A percentile compares a stretch with the other conserved stretches of the same genome.
These are phyloP conservation scores for Thoreauomyces humboldtii DNA, from an alignment of 192 early-diverging fungal species.

Conservation along the genomic window DNA sequence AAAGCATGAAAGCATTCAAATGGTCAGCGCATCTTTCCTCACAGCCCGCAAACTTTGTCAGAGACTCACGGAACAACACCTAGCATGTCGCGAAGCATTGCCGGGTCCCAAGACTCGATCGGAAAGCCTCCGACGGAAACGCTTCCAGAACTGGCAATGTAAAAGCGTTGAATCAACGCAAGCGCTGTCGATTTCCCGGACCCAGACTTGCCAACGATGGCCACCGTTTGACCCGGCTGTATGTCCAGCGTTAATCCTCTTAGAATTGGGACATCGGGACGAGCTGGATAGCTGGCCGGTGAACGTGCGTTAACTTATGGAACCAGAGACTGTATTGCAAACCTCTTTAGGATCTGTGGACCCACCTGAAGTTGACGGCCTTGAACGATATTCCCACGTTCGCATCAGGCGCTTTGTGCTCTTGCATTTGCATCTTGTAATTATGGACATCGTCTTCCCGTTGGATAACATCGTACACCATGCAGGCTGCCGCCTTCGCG, in stretches of 20 bases:
- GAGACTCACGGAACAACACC: slow-evolving; percentile 89
- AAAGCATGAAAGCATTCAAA: too few species aligned
- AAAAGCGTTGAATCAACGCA: slow-evolving; percentile 83
- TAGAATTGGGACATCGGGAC: slow-evolving; percentile 81
- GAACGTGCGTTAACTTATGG: too few species aligned
- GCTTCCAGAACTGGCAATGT: slow-evolving; percentile 59
- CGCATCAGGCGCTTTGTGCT: not conserved
- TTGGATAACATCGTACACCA: slow-evolving; percentile 71
- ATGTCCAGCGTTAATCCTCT: slow-evolving; percentile 70
- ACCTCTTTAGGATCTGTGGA: too few species aligned
- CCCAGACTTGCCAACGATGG: slow-evolving; percentile 85
- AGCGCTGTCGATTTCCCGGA: slow-evolving; percentile 84
- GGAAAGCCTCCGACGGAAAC: slow-evolving; percentile 8
- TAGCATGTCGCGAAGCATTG: slow-evolving; percentile 62
- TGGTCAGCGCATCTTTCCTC: too few species aligned
- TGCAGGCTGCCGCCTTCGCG: slow-evolving; percentile 72
- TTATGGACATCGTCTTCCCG: slow-evolving; percentile 68
- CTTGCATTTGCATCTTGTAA: too few species aligned
- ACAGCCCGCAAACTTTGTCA: too few species aligned
- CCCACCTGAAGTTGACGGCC: slow-evolving; percentile 75
- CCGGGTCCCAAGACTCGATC: slow-evolving; percentile 66
- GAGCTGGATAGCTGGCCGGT: slow-evolving; percentile 68
- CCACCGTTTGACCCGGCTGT: slow-evolving; percentile 79
- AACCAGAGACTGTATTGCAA: too few species aligned
- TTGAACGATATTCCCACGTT: slow-evolving; percentile 40